Evolutionary conservation across 306 rosid species (phyloP).

Genomic region (Medicago lupulina): DNA sequence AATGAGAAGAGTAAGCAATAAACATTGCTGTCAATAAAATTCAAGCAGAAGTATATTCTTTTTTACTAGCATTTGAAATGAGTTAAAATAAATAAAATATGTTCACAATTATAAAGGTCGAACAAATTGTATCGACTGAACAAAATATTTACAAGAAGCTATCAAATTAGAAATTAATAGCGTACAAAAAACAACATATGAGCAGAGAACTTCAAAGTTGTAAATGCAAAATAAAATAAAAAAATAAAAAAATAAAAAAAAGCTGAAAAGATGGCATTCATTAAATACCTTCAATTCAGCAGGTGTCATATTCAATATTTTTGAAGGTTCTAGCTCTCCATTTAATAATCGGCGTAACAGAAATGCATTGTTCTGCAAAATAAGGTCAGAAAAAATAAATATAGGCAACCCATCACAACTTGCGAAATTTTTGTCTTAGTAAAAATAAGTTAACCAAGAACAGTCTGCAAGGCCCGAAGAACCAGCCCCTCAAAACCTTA

Average conservation of each 20-base stretch:
- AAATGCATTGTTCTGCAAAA: constrained; percentile 58
- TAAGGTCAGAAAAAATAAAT: constrained; percentile 8
- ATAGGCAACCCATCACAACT: constrained; percentile 26
- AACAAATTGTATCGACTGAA: constrained; percentile 26
- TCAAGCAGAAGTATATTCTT: constrained; percentile 24
- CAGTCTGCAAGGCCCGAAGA: constrained; percentile 6
- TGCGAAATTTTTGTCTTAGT: neutral
- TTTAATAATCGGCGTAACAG: constrained; percentile 74
- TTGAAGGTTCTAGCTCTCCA: constrained; percentile 84
- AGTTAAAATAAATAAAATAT: constrained; percentile 2
- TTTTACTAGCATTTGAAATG: constrained; percentile 8
- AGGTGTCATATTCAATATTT: constrained; percentile 81
- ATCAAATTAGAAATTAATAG: constrained; percentile 33
- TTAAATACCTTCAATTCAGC: constrained; percentile 78
- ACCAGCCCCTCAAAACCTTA: constrained; percentile 21
- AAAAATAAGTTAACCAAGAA: constrained; percentile 23
- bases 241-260: too few relatives aligned
- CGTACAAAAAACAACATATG: constrained; percentile 23
- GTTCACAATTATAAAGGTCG: constrained; percentile 11
- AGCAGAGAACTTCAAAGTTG: constrained; percentile 16
- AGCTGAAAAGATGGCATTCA: neutral
- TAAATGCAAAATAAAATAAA: neutral
- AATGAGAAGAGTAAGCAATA: too few relatives aligned
- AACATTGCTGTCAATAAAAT: constrained; percentile 5
- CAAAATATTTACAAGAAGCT: constrained; percentile 31